Evolutionary conservation across 1,284 basidiomycete genomes (phyloP).

Genomic region (Microstroma glucosiphilum): DNA sequence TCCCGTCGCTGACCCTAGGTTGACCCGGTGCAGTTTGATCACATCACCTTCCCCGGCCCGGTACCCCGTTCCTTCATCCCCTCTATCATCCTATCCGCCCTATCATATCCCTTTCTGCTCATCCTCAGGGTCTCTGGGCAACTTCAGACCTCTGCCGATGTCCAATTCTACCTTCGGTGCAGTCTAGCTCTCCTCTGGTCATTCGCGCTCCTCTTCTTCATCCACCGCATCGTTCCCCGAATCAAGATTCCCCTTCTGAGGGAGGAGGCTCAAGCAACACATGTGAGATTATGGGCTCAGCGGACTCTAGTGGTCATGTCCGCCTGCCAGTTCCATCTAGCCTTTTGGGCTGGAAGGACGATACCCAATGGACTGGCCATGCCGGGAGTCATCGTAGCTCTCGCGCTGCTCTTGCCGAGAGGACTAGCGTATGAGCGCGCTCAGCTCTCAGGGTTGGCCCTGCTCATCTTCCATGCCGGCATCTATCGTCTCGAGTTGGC

Average conservation of each 20-base stretch:
- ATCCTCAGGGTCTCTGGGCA: constrained; percentile 53
- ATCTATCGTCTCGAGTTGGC: constrained; percentile 76
- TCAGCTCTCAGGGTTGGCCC: constrained; percentile 46
- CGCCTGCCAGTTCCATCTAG: constrained; percentile 78
- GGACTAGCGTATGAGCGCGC: neutral
- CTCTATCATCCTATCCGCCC: constrained; percentile 52
- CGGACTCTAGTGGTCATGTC: constrained; percentile 60
- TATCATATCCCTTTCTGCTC: constrained; percentile 38
- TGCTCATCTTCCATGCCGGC: constrained; percentile 64
- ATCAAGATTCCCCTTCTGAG: neutral
- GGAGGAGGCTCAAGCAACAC: neutral
- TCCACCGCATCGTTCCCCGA: constrained; percentile 48
- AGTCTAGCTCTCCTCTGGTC: constrained; percentile 66
- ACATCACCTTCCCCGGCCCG: constrained; percentile 78
- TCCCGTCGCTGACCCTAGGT: no score
- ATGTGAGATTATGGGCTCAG: neutral
- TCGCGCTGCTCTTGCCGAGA: constrained; percentile 58
- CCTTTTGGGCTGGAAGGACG: constrained; percentile 87
- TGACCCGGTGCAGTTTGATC: constrained; percentile 57
- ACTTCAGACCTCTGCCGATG: constrained; percentile 59
- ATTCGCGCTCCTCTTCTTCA: constrained; percentile 62
- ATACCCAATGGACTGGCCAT: constrained; percentile 90
- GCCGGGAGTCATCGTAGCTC: constrained; percentile 64
- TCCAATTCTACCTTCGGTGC: constrained; percentile 67
- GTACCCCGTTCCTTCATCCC: constrained; percentile 83